These are phyloP conservation scores for Stygiomarasmius scandens DNA, from an alignment of 1,284 basidiomycete species.

Conservation along the genomic window DNA sequence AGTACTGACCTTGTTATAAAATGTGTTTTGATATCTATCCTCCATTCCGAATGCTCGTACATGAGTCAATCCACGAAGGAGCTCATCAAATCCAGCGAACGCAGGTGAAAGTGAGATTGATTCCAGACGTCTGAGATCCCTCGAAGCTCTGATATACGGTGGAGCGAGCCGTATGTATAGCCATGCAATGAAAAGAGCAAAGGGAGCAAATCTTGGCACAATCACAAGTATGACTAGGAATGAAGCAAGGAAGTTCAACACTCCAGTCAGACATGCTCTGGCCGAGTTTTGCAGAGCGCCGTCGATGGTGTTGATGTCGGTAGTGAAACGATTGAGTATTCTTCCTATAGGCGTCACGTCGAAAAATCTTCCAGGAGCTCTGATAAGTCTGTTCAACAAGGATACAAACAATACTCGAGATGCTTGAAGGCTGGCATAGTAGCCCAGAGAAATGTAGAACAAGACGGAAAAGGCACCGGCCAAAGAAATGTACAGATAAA, in stretches of 20 bases:
- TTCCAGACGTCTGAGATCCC: conserved; percentile 76
- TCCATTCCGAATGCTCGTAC: conserved; percentile 87
- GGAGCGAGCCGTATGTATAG: conserved; percentile 74
- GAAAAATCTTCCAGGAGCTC: conserved; percentile 69
- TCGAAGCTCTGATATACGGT: conserved; percentile 66
- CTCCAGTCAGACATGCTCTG: conserved; percentile 55
- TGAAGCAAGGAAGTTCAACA: conserved; percentile 66
- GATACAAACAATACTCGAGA: conserved; percentile 59
- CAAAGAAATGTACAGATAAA: conserved; percentile 64
- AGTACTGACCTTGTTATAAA: conserved; percentile 53
- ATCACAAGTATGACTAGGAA: conserved; percentile 66
- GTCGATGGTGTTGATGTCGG: conserved; percentile 79
- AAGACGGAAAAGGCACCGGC: conserved; percentile 56
- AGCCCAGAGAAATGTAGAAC: conserved; percentile 61
- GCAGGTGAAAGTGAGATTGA: conserved; percentile 69
- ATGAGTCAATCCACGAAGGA: conserved; percentile 75
- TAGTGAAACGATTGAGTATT: conserved; percentile 79
- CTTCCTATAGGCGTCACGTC: conserved; percentile 72
- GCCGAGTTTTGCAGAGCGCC: conserved; percentile 61
- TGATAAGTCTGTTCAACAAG: conserved; percentile 56
- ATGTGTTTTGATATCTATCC: conserved; percentile 68
- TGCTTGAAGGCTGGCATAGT: conserved; percentile 68
- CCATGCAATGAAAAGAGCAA: conserved; percentile 71
- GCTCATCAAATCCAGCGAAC: conserved; percentile 78
- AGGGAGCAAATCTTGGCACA: conserved; percentile 70